A percentile compares a stretch with the other conserved stretches of the same genome.
These are phyloP conservation scores for Curvularia spicifera DNA, from an alignment of 2,329 filamentous ascomycete species.

Conservation along the genomic window DNA sequence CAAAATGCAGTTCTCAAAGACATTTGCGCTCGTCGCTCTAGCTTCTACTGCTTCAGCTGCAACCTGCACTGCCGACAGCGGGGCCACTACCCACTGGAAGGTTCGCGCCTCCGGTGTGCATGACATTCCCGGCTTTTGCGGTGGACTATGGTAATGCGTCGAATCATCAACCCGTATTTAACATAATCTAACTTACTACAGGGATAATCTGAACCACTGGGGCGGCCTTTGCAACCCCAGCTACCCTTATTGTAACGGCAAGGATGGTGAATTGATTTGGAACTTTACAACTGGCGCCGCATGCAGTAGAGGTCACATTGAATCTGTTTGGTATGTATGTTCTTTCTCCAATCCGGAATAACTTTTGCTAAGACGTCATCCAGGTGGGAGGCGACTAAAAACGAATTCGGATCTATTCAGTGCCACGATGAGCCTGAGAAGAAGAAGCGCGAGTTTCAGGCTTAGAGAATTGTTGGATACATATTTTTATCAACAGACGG, in stretches of 20 bases:
- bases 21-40: not conserved
- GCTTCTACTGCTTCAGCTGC: not conserved
- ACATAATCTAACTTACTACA: no score
- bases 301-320: not conserved
- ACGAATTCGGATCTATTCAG: not conserved
- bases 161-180: no score
- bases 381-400: conserved; percentile 3
- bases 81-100: not conserved
- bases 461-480: not conserved
- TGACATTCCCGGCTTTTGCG: not conserved
- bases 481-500: no score
- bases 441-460: not conserved
- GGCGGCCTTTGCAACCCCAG: not conserved
- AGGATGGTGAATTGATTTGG: not conserved
- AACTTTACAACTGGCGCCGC: not conserved
- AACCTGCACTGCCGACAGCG: not conserved
- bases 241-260: not conserved
- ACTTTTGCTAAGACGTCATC: no score
- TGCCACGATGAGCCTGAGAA: not conserved
- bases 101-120: not conserved
- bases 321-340: conserved; percentile 2
- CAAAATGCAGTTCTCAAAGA: not conserved
- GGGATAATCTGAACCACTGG: not conserved
- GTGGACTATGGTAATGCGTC: not conserved
- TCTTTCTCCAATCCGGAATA: not conserved